Percentiles rank a stretch among this genome's conserved stretches.
These are phyloP conservation scores for Suillus alpinus DNA, from an alignment of 768 basidiomycete species.

Conservation along the genomic window DNA sequence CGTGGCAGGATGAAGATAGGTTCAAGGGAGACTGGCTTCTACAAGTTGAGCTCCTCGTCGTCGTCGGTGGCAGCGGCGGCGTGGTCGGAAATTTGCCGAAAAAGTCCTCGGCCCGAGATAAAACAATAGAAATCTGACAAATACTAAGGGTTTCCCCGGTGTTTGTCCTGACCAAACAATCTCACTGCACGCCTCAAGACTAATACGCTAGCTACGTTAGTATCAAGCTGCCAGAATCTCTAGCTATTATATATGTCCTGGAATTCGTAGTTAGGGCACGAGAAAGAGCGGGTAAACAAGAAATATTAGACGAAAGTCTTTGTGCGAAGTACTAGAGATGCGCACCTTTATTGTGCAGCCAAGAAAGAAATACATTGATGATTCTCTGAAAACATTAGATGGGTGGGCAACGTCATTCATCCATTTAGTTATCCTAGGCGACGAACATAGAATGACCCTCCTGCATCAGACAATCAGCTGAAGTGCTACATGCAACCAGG, in stretches of 20 bases:
- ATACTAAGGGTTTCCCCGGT: conserved; percentile 25
- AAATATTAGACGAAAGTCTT: background rate
- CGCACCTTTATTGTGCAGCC: background rate
- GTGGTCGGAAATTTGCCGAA: conserved; percentile 63
- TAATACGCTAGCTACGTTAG: conserved; percentile 23
- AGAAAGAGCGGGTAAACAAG: background rate
- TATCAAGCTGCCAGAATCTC: conserved; percentile 8
- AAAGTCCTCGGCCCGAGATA: conserved; percentile 58
- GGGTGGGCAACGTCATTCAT: background rate
- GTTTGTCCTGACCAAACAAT: conserved; percentile 27
- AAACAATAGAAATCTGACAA: conserved; percentile 31
- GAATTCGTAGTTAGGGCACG: background rate
- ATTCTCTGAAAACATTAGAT: background rate
- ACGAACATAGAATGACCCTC: background rate
- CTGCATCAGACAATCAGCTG: background rate
- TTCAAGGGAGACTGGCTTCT: conserved; percentile 32
- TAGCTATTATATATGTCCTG: conserved; percentile 10
- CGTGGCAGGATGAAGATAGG: conserved; percentile 35
- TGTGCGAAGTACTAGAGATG: background rate
- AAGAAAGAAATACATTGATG: conserved; percentile 1
- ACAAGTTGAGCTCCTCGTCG: conserved; percentile 34
- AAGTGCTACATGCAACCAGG: background rate
- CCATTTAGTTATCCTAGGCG: background rate
- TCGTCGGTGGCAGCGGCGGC: conserved; percentile 55
- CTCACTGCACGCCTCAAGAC: conserved; percentile 7